phyloP scores from a whole-genome alignment of 768 basidiomycete genomes.

The Suillus discolor region DNA sequence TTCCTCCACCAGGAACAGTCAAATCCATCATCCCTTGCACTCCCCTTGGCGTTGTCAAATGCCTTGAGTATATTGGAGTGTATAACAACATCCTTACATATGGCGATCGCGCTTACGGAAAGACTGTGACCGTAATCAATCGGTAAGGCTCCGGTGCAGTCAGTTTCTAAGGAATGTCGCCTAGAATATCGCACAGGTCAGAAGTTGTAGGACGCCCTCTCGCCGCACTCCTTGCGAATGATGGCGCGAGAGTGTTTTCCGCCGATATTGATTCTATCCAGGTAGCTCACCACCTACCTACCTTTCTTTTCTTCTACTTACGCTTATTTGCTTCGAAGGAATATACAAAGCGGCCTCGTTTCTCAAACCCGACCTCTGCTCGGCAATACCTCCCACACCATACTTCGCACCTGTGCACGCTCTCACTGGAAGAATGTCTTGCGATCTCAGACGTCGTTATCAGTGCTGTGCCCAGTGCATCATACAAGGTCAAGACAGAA shows the following conservation, averaged over 20 bases:
- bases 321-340: slow-evolving; percentile 47
- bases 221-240: slow-evolving; percentile 94
- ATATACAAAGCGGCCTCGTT: slow-evolving; percentile 87
- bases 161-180: neutral
- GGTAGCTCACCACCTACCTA: slow-evolving; percentile 34
- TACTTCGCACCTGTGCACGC: slow-evolving; percentile 66
- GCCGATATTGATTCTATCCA: slow-evolving; percentile 96
- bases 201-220: slow-evolving; percentile 97
- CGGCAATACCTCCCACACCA: slow-evolving; percentile 83
- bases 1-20: slow-evolving; percentile 81
- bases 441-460: slow-evolving; percentile 90
- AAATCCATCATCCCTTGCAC: slow-evolving; percentile 99
- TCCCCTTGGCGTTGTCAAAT: slow-evolving; percentile 95
- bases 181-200: slow-evolving; percentile 52
- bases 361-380: slow-evolving; percentile 32
- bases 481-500: slow-evolving; percentile 88
- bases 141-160: slow-evolving; percentile 48
- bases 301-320: neutral
- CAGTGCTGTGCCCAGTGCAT: slow-evolving; percentile 83
- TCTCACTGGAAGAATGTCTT: slow-evolving; percentile 80
- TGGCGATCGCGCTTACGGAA: slow-evolving; percentile 93
- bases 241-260: slow-evolving; percentile 94
- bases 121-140: slow-evolving; percentile 93
- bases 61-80: slow-evolving; percentile 85
- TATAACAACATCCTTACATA: slow-evolving; percentile 93